These are phyloP conservation scores for Cystobasidium ongulense DNA, from an alignment of 768 basidiomycete species.

Conservation along the genomic window DNA sequence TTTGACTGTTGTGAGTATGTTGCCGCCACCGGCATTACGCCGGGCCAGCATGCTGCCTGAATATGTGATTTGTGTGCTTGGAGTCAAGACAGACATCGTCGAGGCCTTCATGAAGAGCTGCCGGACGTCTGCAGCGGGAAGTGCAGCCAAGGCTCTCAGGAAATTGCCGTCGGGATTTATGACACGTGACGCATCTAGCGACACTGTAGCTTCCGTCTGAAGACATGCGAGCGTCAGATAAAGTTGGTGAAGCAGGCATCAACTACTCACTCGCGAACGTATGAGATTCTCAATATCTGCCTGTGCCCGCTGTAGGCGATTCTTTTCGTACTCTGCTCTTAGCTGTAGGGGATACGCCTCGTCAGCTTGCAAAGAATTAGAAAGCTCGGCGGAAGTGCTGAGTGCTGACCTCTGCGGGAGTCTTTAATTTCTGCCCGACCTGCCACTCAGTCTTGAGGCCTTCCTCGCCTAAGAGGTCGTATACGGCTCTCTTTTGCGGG, in stretches of 20 bases:
- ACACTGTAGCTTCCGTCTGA: constrained; percentile 15
- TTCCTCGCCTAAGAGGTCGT: constrained; percentile 61
- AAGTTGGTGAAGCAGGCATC: neutral
- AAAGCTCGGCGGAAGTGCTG: neutral
- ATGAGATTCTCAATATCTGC: constrained; percentile 38
- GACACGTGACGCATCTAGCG: constrained; percentile 12
- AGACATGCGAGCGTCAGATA: neutral
- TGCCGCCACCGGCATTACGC: constrained; percentile 47
- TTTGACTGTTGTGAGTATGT: constrained; percentile 58
- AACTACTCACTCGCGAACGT: constrained; percentile 33
- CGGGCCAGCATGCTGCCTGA: constrained; percentile 44
- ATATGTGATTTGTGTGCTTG: constrained; percentile 6
- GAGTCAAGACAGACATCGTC: constrained; percentile 17
- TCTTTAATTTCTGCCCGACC: constrained; percentile 45
- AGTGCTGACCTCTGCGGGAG: constrained; percentile 43
- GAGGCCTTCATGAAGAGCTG: constrained; percentile 26
- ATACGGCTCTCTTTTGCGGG: constrained; percentile 53
- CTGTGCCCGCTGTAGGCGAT: constrained; percentile 34
- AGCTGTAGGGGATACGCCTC: constrained; percentile 17
- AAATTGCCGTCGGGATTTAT: neutral
- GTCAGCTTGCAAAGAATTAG: neutral
- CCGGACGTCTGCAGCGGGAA: neutral
- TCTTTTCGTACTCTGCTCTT: constrained; percentile 38
- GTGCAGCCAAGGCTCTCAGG: neutral
- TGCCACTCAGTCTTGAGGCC: constrained; percentile 47